Percentiles rank a stretch among this genome's conserved stretches.
These are phyloP conservation scores for Astrephomene gubernaculifera DNA, from an alignment of 139 green algal species.

Conservation along the genomic window DNA sequence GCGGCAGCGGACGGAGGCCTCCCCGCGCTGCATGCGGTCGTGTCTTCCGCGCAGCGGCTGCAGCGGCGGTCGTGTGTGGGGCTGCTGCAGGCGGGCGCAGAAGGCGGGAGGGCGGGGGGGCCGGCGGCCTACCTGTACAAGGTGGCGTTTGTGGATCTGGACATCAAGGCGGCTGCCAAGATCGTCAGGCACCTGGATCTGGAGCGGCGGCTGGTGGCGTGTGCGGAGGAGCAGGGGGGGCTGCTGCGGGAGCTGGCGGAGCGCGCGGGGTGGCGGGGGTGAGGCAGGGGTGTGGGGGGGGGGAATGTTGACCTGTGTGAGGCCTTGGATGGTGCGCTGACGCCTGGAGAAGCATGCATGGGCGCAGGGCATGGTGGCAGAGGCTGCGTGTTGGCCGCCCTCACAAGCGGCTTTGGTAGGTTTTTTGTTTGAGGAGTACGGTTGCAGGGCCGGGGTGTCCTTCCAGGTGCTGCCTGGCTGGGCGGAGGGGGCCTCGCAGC, in stretches of 20 bases:
- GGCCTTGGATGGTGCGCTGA: too few species aligned
- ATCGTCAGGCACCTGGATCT: conserved; percentile 63
- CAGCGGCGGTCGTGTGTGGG: neutral
- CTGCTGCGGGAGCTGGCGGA: conserved; percentile 22
- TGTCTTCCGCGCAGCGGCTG: neutral
- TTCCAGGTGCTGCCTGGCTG: too few species aligned
- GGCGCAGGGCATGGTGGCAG: too few species aligned
- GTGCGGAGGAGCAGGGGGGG: conserved; percentile 12
- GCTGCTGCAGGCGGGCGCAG: too few species aligned
- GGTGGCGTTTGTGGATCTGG: conserved; percentile 82
- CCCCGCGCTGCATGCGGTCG: neutral
- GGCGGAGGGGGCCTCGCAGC: too few species aligned
- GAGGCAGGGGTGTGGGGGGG: neutral
- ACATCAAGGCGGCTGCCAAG: conserved; percentile 81
- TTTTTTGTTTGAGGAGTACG: too few species aligned
- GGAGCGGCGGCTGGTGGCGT: conserved; percentile 64
- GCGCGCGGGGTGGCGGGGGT: neutral
- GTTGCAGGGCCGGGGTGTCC: too few species aligned
- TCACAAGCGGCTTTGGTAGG: too few species aligned
- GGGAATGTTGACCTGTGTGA: too few species aligned
- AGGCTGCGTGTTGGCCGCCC: too few species aligned
- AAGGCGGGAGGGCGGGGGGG: neutral
- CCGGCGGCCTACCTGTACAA: conserved; percentile 4
- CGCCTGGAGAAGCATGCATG: too few species aligned
- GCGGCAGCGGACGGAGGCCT: neutral